Percentiles rank a stretch among this genome's conserved stretches.
Conservation (phyloP, 345 rosid genomes). For the Hibiscus mutabilis region DNA sequence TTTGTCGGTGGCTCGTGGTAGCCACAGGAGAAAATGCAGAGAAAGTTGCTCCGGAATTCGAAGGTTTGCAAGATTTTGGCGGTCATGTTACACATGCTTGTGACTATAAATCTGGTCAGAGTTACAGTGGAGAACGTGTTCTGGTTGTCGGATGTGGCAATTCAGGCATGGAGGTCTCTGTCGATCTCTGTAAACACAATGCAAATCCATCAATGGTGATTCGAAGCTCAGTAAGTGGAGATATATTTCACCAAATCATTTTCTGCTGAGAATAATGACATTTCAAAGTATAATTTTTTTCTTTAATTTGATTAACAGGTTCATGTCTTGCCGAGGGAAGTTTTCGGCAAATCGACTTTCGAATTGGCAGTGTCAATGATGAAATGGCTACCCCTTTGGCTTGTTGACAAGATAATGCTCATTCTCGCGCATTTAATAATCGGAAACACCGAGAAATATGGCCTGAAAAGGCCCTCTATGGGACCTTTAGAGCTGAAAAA, state of each 20-base stretch:
- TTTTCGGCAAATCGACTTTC: conserved; percentile 66
- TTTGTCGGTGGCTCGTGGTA: conserved; percentile 77
- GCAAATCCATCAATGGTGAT: conserved; percentile 80
- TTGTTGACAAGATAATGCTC: conserved; percentile 60
- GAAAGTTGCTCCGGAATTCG: conserved; percentile 65
- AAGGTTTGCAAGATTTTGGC: conserved; percentile 52
- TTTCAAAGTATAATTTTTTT: not conserved
- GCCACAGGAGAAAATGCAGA: conserved; percentile 94
- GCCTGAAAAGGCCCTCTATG: conserved; percentile 49
- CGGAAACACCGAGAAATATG: conserved; percentile 56
- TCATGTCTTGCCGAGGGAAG: conserved; percentile 85
- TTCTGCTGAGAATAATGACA: not conserved
- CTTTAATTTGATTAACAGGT: conserved; percentile 38
- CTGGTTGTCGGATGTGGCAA: conserved; percentile 86
- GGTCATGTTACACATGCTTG: conserved; percentile 62
- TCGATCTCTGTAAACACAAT: conserved; percentile 67
- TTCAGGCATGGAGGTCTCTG: conserved; percentile 90
- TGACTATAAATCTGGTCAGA: conserved; percentile 70
- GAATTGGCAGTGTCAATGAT: conserved; percentile 49
- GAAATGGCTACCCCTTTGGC: conserved; percentile 65
- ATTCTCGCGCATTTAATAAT: conserved; percentile 45
- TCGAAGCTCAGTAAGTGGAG: conserved; percentile 59
- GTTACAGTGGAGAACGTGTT: conserved; percentile 46
- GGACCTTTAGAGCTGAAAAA: conserved; percentile 72
- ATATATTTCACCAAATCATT: not conserved